phyloP scores from a whole-genome alignment of 768 basidiomycete species.

The Suillus fuscotomentosus region DNA sequence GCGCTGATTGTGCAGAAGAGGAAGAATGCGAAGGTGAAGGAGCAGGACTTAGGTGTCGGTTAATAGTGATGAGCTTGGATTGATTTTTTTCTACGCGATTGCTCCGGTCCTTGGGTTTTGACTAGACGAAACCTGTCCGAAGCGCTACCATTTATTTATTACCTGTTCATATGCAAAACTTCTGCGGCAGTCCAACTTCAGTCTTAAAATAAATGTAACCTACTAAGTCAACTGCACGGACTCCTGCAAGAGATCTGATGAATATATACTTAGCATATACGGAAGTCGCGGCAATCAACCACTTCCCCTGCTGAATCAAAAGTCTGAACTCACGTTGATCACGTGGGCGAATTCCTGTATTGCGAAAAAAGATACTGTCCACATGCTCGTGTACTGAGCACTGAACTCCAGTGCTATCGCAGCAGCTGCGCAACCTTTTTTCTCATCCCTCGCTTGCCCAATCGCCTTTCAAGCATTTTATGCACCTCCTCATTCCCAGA shows the following conservation, averaged over 20 bases:
- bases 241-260: too few species aligned
- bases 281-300: not conserved
- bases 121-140: too few species aligned
- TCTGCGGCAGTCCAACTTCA: too few species aligned
- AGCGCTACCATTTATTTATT: too few species aligned
- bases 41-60: not conserved
- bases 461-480: conserved; percentile 10
- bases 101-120: too few species aligned
- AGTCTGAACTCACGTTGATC: not conserved
- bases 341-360: not conserved
- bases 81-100: too few species aligned
- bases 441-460: conserved; percentile 17
- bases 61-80: too few species aligned
- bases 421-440: conserved; percentile 15
- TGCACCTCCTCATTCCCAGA: conserved; percentile 10
- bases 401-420: not conserved
- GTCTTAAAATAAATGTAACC: too few species aligned
- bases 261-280: not conserved
- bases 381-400: not conserved
- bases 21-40: not conserved
- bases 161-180: too few species aligned
- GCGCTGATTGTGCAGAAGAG: conserved; percentile 4
- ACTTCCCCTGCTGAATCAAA: not conserved
- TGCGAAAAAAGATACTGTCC: not conserved
- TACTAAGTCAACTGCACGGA: too few species aligned